phyloP scores from a whole-genome alignment of 163 green algal genomes.

The Botryococcus braunii region DNA sequence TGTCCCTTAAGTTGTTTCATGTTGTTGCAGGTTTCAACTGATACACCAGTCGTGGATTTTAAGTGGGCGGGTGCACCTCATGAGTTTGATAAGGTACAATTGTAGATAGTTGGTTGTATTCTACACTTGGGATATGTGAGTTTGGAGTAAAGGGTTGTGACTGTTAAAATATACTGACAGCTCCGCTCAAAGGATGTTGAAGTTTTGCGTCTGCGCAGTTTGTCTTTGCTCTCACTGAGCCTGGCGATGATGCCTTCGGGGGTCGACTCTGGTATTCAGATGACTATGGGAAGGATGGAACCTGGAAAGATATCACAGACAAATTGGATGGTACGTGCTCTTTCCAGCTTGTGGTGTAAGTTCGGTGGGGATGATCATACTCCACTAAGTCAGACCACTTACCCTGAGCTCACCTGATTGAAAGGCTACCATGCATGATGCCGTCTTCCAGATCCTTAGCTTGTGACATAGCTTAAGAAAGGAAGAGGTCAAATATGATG shows the following conservation, averaged over 20 bases:
- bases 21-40: neutral
- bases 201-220: conserved; percentile 15
- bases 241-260: conserved; percentile 18
- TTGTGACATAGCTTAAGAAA: neutral
- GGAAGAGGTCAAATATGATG: too few species aligned
- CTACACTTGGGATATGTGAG: neutral
- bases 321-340: conserved; percentile 23
- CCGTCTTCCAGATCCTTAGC: neutral
- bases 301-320: conserved; percentile 29
- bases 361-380: neutral
- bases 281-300: conserved; percentile 20
- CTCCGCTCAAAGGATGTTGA: neutral
- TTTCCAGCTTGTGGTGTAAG: neutral
- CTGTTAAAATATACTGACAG: neutral
- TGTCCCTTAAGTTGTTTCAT: neutral
- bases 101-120: neutral
- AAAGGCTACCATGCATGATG: neutral
- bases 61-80: neutral
- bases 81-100: conserved; percentile 1
- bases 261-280: conserved; percentile 37
- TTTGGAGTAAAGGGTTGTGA: neutral
- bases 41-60: conserved; percentile 5
- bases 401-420: neutral
- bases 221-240: conserved; percentile 37
- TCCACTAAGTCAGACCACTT: neutral